Percentiles rank a stretch among this genome's conserved stretches.
phyloP scores from a whole-genome alignment of 441 rosid species.

The Gossypium gossypioides region DNA sequence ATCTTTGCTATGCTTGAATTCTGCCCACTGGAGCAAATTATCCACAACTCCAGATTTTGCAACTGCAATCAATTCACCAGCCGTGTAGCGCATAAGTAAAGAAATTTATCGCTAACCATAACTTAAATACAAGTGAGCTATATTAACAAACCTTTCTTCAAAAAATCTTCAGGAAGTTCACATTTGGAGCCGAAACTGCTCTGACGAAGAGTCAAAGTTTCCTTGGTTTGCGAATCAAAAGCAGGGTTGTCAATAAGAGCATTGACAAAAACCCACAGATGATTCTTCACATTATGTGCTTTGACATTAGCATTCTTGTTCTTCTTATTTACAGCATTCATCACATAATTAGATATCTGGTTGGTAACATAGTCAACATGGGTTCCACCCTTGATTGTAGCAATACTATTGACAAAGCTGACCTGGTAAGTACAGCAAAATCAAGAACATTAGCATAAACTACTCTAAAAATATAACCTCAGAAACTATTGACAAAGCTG shows the following conservation, averaged over 20 bases:
- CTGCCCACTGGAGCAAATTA: conserved; percentile 77
- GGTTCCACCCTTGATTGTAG: conserved; percentile 97
- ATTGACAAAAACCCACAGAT: conserved; percentile 93
- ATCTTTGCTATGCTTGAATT: conserved; percentile 71
- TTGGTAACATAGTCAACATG: conserved; percentile 82
- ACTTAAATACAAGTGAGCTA: background rate
- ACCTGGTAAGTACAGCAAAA: conserved; percentile 36
- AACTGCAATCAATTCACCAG: conserved; percentile 33
- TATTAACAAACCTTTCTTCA: conserved; percentile 63
- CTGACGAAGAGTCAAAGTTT: conserved; percentile 88
- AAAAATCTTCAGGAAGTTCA: conserved; percentile 67
- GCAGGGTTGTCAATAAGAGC: conserved; percentile 95
- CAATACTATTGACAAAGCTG: conserved; percentile 81
- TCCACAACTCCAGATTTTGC: conserved; percentile 79
- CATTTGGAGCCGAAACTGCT: conserved; percentile 92
- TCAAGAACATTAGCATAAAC: background rate
- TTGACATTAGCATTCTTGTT: conserved; percentile 71
- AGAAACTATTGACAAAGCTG: background rate
- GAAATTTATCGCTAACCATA: background rate
- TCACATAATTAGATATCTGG: conserved; percentile 74
- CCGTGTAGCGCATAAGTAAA: background rate
- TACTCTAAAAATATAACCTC: background rate
- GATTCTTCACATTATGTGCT: conserved; percentile 74
- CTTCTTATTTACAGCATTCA: conserved; percentile 68
- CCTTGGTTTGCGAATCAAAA: conserved; percentile 97